Percentiles rank a stretch among this genome's conserved stretches.
phyloP scores from a whole-genome alignment of 768 basidiomycete species.

The Tricholoma flavovirens region DNA sequence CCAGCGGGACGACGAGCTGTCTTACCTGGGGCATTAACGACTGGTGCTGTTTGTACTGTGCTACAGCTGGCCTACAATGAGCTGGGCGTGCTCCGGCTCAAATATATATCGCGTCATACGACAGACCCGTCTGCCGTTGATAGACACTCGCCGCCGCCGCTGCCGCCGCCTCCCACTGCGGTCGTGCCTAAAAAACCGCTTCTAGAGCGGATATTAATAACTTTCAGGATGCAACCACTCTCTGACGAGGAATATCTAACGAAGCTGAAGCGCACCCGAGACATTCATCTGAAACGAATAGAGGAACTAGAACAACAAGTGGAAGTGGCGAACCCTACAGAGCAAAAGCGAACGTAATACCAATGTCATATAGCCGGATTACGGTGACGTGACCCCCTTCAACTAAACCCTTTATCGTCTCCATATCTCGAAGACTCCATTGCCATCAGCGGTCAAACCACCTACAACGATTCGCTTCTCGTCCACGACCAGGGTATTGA shows the following conservation, averaged over 20 bases:
- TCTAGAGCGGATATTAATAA: constrained; percentile 34
- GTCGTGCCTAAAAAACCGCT: constrained; percentile 15
- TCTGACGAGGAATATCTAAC: constrained; percentile 70
- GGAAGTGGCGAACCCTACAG: constrained; percentile 26
- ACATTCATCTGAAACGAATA: constrained; percentile 50
- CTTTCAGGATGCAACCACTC: constrained; percentile 49
- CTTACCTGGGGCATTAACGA: constrained; percentile 54
- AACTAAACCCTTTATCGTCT: constrained; percentile 21
- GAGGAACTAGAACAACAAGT: constrained; percentile 46
- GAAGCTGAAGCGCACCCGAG: constrained; percentile 52
- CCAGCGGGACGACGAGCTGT: constrained; percentile 59
- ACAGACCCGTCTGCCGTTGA: constrained; percentile 12
- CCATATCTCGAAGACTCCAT: constrained; percentile 65
- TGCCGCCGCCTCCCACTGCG: constrained; percentile 2
- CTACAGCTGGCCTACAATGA: constrained; percentile 73
- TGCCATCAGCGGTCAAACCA: constrained; percentile 52
- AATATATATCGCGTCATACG: constrained; percentile 42
- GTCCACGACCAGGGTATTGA: constrained; percentile 54
- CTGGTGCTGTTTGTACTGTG: constrained; percentile 49
- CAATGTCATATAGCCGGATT: not conserved
- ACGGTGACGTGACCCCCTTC: not conserved
- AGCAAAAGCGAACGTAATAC: not conserved
- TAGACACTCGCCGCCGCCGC: constrained; percentile 2
- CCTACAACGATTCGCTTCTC: constrained; percentile 51
- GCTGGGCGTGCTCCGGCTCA: constrained; percentile 52